Base-by-base conservation (phyloP, 2,329 filamentous ascomycete species). In the Xylariaceae sp. region DNA sequence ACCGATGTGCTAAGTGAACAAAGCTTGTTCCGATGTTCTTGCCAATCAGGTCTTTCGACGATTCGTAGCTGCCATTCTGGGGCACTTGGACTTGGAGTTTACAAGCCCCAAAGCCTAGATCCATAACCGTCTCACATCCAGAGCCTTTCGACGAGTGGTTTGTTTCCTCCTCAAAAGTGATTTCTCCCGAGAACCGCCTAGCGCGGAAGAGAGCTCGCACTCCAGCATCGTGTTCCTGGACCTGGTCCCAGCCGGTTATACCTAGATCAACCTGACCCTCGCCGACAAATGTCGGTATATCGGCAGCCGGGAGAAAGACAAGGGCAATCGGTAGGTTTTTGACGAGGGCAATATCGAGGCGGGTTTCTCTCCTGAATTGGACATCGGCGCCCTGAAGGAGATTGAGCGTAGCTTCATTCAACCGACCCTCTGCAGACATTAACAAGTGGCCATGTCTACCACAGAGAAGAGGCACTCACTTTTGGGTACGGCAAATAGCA, bases 401-500 rank as follows among this genome's bases (percentile, higher is more conserved):
- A 66, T 97, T 90, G 40, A 98, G 81, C 44, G 88, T 83, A 47
- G 88, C 82, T 70, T 89, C 81, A 69, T 96, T 87, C 44, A 98
- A 83, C 45, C 93, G 88, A 54, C 93, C 93, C 85, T 98, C 90
- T 95, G 62, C 29, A 48, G 40, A 44, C 38, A 44, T 53, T 29
- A 53, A 47, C 37, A 2, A 22, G 41, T 10, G 54, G 61, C 54
- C 62, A 59, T 42, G 44, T 48, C 42, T 37, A 25, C 32, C 22
- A 14, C 16, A 11, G 22, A 40, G 10, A 38, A 14, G 36, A 29
- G 25, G 20, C 25, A 82, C 87, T 75, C 74, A 91, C 89, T 98
- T 74, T 98, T 98, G 50, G 93, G 93, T n/a, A 98, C 88, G 51
- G 93, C 93, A 65, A 98, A 96, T 52, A 97, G 80, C 46, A 97